Conservation (phyloP, 73 alveolate species). For the Symbiodinium pilosum region DNA sequence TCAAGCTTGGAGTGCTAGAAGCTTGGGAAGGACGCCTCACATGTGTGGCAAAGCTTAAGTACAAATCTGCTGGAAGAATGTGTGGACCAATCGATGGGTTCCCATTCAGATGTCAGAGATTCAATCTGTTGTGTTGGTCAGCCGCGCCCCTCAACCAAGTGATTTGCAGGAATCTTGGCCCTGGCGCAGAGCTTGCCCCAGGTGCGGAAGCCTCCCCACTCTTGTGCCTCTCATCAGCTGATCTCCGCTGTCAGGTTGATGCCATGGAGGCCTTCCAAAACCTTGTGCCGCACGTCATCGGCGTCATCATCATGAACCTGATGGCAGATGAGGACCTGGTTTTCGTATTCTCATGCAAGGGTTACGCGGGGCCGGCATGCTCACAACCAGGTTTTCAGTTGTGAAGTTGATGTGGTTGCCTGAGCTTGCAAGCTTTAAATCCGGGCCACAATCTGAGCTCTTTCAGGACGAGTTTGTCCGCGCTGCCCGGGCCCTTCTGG, state of each 20-base stretch:
- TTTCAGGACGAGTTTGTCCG: background rate
- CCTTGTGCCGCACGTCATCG: slow-evolving; percentile 5
- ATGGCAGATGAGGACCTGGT: background rate
- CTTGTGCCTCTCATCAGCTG: background rate
- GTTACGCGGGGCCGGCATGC: too few species aligned
- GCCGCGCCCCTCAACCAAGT: too few species aligned
- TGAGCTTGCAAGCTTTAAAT: background rate
- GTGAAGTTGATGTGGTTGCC: too few species aligned
- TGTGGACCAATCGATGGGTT: too few species aligned
- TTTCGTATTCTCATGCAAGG: background rate
- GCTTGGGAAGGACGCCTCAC: slow-evolving; percentile 13
- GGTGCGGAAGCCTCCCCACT: background rate
- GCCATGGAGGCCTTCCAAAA: background rate
- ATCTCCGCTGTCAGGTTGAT: background rate
- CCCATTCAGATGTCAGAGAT: too few species aligned
- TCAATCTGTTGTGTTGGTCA: too few species aligned
- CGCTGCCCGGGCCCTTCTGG: background rate
- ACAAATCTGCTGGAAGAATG: too few species aligned
- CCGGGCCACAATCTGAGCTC: background rate
- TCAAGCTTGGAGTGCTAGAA: background rate
- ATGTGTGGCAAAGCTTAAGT: too few species aligned
- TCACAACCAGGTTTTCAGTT: too few species aligned
- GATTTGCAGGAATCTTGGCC: background rate
- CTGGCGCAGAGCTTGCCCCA: background rate
- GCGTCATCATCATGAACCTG: slow-evolving; percentile 7